Evolutionary conservation across 73 alveolate genomes (phyloP), one percentile per base, ranked within the genome.

Genomic region (Effrenium voratum): DNA sequence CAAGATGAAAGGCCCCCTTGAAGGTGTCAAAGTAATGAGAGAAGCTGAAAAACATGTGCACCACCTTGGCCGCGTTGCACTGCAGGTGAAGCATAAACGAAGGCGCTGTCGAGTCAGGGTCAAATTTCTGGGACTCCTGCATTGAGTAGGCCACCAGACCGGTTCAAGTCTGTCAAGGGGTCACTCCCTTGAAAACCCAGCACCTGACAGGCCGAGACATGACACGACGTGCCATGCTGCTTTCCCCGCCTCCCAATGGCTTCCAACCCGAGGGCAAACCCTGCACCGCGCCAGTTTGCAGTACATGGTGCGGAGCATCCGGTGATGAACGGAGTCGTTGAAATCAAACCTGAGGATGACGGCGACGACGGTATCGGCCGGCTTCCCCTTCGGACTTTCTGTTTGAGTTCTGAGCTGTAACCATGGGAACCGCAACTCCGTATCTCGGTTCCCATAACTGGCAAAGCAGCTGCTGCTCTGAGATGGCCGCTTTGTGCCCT

Each of bases 291-390:
- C 73, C 36, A 91, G 98, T 81, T 91, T 91, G 88, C 91, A 59
- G 91, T 91, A 91, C 90, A 91, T 73, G 60, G 98, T 91, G 81
- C 86, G 98, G 63, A 91, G 98, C 98, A 91, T 49, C 45, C 98
- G 90, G 47, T 73, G 80, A 76, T 91, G 98, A 43, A 52, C 22
- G 24, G 34, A 43, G 73, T 91, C 85, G 28, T 36, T 16, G 77
- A 91, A 75, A 63, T 91, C 98, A 63, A 91, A 91, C 98, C 96
- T 88, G 52, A 26, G 43, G 2, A 16, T 36, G 87, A 34, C 28
- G n/a, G n/a, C n/a, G n/a, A n/a, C n/a, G n/a, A n/a, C n/a, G n/a
- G n/a, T n/a, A n/a, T n/a, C n/a, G n/a, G n/a, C n/a, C n/a, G n/a
- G n/a, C n/a, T n/a, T n/a, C n/a, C n/a, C n/a, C n/a, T n/a, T n/a